Conservation (phyloP, 129 eudicot genomes). For the Artemisia argyi region DNA sequence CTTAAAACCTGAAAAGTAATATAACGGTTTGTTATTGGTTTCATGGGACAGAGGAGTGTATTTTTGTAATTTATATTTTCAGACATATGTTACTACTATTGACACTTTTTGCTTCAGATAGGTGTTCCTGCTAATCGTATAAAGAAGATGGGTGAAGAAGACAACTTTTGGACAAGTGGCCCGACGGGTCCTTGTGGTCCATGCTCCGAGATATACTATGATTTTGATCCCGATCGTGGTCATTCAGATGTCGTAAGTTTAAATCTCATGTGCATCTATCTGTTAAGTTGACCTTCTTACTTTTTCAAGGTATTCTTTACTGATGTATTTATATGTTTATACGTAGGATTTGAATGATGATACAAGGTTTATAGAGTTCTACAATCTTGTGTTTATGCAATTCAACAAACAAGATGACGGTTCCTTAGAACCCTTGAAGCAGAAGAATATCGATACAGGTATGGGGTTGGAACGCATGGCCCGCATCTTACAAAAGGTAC, state of each 20-base stretch:
- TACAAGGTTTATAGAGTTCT: constrained; percentile 92
- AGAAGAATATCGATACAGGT: constrained; percentile 95
- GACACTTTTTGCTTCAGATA: constrained; percentile 49
- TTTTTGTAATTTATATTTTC: neutral
- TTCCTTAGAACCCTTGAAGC: constrained; percentile 88
- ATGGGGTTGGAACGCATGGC: constrained; percentile 96
- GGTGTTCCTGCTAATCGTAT: constrained; percentile 85
- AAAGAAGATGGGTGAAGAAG: constrained; percentile 95
- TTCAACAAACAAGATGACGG: constrained; percentile 82
- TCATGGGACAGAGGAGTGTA: too few relatives aligned
- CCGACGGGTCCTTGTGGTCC: constrained; percentile 98
- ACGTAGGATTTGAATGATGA: constrained; percentile 92
- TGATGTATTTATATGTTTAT: constrained; percentile 20
- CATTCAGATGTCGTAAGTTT: constrained; percentile 59
- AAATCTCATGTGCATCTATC: constrained; percentile 8
- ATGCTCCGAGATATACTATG: constrained; percentile 92
- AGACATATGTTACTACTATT: neutral
- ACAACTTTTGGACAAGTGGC: constrained; percentile 99
- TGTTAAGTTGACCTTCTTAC: constrained; percentile 7
- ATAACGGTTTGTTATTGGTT: too few relatives aligned
- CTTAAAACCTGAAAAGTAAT: too few relatives aligned
- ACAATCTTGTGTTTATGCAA: constrained; percentile 97
- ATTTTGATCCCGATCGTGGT: constrained; percentile 90
- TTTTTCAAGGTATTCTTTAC: neutral
- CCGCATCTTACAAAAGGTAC: constrained; percentile 89